phyloP scores from a whole-genome alignment of 148 eudicot genomes.

The Rhododendron molle region DNA sequence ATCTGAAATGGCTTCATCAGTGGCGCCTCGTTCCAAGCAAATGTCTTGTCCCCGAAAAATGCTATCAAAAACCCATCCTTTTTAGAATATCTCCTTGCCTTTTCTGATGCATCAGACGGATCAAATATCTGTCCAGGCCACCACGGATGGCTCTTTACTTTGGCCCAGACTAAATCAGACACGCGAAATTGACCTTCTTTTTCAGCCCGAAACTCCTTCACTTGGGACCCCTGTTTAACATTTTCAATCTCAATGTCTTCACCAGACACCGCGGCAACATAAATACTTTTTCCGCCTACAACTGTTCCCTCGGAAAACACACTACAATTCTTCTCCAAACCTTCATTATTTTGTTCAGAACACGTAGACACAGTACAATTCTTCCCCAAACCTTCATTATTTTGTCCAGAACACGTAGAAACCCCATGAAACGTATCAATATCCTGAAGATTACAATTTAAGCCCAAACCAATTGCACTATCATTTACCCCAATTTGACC shows the following conservation, averaged over 20 bases:
- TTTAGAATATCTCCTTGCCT: constrained; percentile 47
- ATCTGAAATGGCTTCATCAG: constrained; percentile 52
- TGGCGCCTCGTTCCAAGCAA: constrained; percentile 67
- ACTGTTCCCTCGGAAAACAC: background rate
- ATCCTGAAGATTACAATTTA: background rate
- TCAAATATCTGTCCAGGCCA: constrained; percentile 91
- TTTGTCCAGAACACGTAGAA: background rate
- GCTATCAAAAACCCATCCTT: constrained; percentile 50
- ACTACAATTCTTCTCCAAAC: background rate
- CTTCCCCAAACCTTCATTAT: background rate
- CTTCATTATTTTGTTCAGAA: background rate
- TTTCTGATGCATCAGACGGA: constrained; percentile 52
- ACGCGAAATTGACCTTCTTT: constrained; percentile 35
- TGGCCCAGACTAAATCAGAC: constrained; percentile 80
- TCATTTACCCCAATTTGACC: background rate
- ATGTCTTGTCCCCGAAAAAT: constrained; percentile 68
- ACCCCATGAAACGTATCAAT: background rate
- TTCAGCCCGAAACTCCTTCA: constrained; percentile 6
- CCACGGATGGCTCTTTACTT: constrained; percentile 90
- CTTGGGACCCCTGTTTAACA: background rate
- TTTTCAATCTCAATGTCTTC: background rate
- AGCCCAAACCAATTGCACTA: constrained; percentile 5
- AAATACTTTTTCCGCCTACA: background rate
- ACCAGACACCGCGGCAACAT: background rate
- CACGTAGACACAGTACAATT: background rate